A percentile compares a stretch with the other conserved stretches of the same genome.
Conservation (phyloP, 305 asterid genomes). For the Ajuga reptans region DNA sequence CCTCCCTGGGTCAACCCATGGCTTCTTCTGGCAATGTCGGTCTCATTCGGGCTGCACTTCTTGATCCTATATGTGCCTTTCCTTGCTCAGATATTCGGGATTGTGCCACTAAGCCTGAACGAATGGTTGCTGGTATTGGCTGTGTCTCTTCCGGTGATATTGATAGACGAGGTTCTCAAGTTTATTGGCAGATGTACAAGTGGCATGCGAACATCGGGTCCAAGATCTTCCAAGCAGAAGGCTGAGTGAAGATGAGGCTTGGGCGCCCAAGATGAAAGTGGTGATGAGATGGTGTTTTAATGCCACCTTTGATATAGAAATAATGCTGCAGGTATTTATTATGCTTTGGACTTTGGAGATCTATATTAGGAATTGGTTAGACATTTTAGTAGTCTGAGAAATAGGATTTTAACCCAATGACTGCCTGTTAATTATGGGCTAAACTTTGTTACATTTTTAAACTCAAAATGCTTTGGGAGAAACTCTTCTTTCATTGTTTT, state of each 20-base stretch:
- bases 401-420: conserved; percentile 25
- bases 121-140: conserved; percentile 79
- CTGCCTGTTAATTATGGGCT: conserved; percentile 25
- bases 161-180: conserved; percentile 83
- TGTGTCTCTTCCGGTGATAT: conserved; percentile 74
- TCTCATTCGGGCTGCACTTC: conserved; percentile 83
- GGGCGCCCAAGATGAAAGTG: background rate
- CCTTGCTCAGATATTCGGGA: conserved; percentile 79
- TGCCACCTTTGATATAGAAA: conserved; percentile 4
- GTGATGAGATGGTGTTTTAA: conserved; percentile 13
- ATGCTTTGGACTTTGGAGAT: background rate
- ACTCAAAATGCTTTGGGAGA: background rate
- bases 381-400: conserved; percentile 14
- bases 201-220: conserved; percentile 26
- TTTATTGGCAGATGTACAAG: conserved; percentile 71
- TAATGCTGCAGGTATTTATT: background rate
- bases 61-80: conserved; percentile 87
- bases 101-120: conserved; percentile 75
- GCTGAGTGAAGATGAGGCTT: conserved; percentile 33
- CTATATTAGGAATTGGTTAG: conserved; percentile 20
- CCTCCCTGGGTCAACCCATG: conserved; percentile 99
- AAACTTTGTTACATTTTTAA: background rate
- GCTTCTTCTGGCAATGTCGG: conserved; percentile 87
- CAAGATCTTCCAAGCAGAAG: conserved; percentile 47
- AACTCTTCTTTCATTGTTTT: background rate